Percentiles rank a stretch among this genome's conserved stretches.
phyloP scores from a whole-genome alignment of 116 monocot genomes.

The Dioscorea cayenensis region DNA sequence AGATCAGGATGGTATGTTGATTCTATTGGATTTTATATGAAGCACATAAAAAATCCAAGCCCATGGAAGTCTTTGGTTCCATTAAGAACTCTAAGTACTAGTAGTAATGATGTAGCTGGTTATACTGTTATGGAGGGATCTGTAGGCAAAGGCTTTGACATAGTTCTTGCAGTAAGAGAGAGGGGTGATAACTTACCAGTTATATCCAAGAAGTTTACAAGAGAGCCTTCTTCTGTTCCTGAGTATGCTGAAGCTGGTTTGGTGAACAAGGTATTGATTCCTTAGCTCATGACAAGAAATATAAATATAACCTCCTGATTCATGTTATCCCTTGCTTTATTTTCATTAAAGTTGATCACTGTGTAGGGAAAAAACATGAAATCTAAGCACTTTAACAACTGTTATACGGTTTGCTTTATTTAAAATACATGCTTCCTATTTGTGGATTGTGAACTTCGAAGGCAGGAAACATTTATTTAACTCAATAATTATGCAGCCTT shows the following conservation, averaged over 20 bases:
- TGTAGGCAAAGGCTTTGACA: constrained; percentile 17
- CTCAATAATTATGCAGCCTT: no score
- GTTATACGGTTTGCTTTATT: no score
- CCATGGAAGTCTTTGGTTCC: constrained; percentile 12
- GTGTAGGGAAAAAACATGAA: no score
- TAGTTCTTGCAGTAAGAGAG: constrained; percentile 18
- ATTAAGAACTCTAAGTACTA: background rate
- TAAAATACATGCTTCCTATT: no score
- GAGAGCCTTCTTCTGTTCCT: background rate
- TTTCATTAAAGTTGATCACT: no score
- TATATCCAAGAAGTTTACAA: constrained; percentile 5
- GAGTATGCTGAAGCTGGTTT: background rate
- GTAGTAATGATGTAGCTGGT: constrained; percentile 1
- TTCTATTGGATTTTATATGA: constrained; percentile 30
- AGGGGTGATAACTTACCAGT: constrained; percentile 8
- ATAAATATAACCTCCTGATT: background rate
- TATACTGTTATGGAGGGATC: constrained; percentile 8
- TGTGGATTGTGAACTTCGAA: no score
- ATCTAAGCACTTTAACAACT: no score
- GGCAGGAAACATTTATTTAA: no score
- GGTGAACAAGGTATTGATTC: background rate
- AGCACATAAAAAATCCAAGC: constrained; percentile 9
- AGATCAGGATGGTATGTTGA: constrained; percentile 27
- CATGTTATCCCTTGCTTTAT: no score
- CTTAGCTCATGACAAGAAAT: no score